phyloP scores from a whole-genome alignment of 176 grass and related monocot species.

The Saccharum spontaneum region DNA sequence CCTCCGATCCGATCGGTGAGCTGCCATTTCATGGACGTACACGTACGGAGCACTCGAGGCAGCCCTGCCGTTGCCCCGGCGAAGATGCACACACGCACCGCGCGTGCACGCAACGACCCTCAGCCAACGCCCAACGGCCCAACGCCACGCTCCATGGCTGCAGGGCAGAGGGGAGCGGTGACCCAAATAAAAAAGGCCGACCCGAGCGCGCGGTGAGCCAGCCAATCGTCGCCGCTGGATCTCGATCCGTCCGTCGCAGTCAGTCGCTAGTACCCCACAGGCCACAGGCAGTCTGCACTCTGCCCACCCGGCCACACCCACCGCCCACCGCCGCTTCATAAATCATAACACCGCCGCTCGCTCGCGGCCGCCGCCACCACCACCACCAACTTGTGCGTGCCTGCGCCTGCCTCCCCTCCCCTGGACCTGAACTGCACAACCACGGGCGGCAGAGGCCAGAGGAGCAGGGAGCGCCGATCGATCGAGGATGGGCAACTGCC shows the following conservation, averaged over 20 bases:
- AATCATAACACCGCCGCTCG: slow-evolving; percentile 11
- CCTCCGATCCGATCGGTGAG: background rate
- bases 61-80: too few relatives aligned
- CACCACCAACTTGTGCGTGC: background rate
- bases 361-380: background rate
- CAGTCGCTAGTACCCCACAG: background rate
- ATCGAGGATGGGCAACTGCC: slow-evolving; percentile 79
- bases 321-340: slow-evolving; percentile 35
- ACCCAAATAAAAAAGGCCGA: background rate
- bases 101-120: background rate
- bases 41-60: background rate
- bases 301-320: too few relatives aligned
- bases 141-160: background rate
- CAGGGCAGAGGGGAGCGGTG: background rate
- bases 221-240: background rate
- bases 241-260: background rate
- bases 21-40: background rate
- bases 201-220: too few relatives aligned
- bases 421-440: background rate
- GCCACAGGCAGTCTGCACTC: background rate
- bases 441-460: background rate
- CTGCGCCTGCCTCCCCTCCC: background rate
- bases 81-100: background rate
- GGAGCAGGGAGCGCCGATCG: background rate
- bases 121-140: background rate